Percentiles rank a stretch among this genome's conserved stretches.
Conservation (phyloP, 1,284 basidiomycete species). For the Agaricales sp. region DNA sequence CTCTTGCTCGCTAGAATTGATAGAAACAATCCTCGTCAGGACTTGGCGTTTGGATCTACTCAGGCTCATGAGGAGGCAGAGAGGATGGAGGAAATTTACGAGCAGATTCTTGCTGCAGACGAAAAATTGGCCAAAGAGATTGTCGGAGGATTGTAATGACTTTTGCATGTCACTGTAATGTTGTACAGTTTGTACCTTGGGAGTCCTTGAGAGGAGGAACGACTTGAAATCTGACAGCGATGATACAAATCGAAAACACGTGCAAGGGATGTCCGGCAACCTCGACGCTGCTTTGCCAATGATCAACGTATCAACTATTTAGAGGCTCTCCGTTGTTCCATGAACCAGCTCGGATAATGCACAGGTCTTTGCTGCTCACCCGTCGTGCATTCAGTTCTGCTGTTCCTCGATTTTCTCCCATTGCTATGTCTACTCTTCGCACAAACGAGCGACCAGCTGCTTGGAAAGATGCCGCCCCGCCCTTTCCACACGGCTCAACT, state of each 20-base stretch:
- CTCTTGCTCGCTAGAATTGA: too few species aligned
- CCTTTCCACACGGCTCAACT: conserved; percentile 20
- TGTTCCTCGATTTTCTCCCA: not conserved
- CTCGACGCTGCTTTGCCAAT: not conserved
- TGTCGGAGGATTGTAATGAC: too few species aligned
- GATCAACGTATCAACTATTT: too few species aligned
- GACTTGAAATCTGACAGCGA: not conserved
- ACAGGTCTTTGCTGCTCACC: not conserved
- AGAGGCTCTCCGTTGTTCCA: not conserved
- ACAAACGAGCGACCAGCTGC: conserved; percentile 16
- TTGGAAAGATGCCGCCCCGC: conserved; percentile 35
- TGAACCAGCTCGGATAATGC: not conserved
- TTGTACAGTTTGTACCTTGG: too few species aligned
- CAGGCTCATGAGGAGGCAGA: not conserved
- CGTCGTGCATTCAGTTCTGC: conserved; percentile 1
- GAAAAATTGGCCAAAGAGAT: not conserved
- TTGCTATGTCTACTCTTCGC: not conserved
- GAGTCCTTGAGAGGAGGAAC: too few species aligned
- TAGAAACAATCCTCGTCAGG: conserved; percentile 7
- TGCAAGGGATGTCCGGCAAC: not conserved
- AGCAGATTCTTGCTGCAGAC: not conserved
- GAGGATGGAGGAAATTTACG: not conserved
- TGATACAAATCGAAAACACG: conserved; percentile 1
- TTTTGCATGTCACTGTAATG: too few species aligned
- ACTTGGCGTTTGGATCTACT: conserved; percentile 14